Evolutionary conservation across 495 filamentous ascomycete species (phyloP).

Genomic region (Bryoglossum gracile): DNA sequence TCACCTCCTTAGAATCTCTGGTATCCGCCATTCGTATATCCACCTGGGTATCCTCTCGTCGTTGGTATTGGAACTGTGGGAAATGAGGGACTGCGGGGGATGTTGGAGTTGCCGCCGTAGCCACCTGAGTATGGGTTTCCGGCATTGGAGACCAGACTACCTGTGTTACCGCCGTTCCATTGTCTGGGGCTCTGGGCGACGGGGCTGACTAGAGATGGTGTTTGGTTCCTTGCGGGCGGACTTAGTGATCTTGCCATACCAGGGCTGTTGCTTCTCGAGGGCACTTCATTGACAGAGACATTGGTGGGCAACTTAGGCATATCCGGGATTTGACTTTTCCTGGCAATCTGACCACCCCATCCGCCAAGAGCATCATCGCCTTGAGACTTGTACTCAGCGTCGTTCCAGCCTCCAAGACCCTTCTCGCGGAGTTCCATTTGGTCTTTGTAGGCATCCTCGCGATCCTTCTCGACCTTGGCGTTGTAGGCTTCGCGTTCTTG

Average conservation of each 20-base stretch:
- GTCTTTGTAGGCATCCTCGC: conserved; percentile 17
- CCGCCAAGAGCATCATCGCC: conserved; percentile 24
- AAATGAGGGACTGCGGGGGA: conserved; percentile 7
- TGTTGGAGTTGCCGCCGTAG: conserved; percentile 8
- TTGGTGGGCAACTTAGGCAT: conserved; percentile 2
- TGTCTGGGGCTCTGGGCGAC: conserved; percentile 5
- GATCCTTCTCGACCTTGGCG: conserved; percentile 24
- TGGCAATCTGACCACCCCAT: conserved; percentile 17
- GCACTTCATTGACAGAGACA: conserved; percentile 11
- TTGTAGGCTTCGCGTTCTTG: conserved; percentile 49
- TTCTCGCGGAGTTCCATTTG: conserved; percentile 23
- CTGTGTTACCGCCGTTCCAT: conserved; percentile 18
- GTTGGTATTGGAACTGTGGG: conserved; percentile 1
- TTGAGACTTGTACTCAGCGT: conserved; percentile 10
- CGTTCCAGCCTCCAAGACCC: conserved; percentile 24
- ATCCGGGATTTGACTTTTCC: background rate
- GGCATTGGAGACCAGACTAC: conserved; percentile 12
- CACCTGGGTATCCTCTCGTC: conserved; percentile 12
- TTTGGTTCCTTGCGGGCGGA: conserved; percentile 5
- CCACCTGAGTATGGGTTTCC: conserved; percentile 15
- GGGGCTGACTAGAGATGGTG: conserved; percentile 6
- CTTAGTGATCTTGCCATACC: background rate
- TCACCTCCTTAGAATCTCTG: conserved; percentile 7
- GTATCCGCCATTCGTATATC: conserved; percentile 12
- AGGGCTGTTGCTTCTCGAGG: conserved; percentile 8